phyloP scores from a whole-genome alignment of 2,329 filamentous ascomycete species.

The Cytospora piceicola region DNA sequence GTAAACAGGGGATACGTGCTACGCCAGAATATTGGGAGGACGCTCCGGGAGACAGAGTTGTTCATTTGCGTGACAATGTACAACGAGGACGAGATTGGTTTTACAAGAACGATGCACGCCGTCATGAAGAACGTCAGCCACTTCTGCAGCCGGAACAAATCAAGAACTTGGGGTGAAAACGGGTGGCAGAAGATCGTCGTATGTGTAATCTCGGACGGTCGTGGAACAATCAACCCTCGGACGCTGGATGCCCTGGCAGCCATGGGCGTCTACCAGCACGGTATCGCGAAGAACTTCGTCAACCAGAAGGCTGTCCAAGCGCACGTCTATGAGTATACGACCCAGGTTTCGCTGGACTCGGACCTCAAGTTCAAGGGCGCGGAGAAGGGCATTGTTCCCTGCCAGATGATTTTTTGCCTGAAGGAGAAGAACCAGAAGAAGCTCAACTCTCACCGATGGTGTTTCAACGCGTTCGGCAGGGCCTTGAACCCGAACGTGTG shows the following conservation, averaged over 20 bases:
- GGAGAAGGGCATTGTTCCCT: conserved; percentile 97
- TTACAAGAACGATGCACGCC: conserved; percentile 97
- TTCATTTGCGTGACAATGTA: conserved; percentile 99
- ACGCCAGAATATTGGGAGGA: conserved; percentile 85
- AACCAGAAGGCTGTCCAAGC: conserved; percentile 94
- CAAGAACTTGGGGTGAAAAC: conserved; percentile 92
- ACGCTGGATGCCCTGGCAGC: conserved; percentile 93
- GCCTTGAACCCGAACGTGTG: conserved; percentile 95
- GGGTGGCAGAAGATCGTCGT: conserved; percentile 99
- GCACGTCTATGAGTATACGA: conserved; percentile 98
- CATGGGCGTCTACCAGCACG: conserved; percentile 97
- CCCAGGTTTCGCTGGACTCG: conserved; percentile 92
- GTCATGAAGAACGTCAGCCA: conserved; percentile 98
- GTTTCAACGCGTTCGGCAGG: conserved; percentile 96
- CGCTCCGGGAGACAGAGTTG: conserved; percentile 86
- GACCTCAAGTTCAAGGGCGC: conserved; percentile 99
- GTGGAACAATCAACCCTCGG: conserved; percentile 85
- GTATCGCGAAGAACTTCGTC: conserved; percentile 97
- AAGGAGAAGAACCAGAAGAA: conserved; percentile 99
- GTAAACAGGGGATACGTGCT: conserved; percentile 87
- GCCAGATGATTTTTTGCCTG: conserved; percentile 97
- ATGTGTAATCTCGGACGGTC: conserved; percentile 92
- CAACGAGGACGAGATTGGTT: conserved; percentile 96
- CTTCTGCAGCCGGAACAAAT: conserved; percentile 91
- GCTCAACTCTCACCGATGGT: conserved; percentile 98